Evolutionary conservation across 2,329 filamentous ascomycete genomes (phyloP).

Genomic region (Nothophoma quercina): DNA sequence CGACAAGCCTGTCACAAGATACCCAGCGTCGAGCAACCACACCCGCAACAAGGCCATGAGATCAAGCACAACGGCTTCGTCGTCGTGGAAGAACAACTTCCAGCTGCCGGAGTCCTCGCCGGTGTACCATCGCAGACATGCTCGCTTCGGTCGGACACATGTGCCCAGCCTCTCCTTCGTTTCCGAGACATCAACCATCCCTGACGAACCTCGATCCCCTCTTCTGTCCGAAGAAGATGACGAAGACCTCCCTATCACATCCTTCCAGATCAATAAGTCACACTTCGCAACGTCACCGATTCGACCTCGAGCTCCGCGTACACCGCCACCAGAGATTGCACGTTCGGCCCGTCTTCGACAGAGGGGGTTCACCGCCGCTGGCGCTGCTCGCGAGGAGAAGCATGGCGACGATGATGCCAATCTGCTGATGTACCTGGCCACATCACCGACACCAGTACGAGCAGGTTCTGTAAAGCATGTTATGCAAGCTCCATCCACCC

Average conservation of each 20-base stretch:
- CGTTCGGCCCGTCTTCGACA: constrained; percentile 51
- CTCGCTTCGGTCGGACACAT: constrained; percentile 73
- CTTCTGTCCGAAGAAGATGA: constrained; percentile 80
- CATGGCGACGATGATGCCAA: constrained; percentile 84
- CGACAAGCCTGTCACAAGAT: constrained; percentile 27
- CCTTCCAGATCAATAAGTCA: constrained; percentile 67
- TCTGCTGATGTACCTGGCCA: constrained; percentile 86
- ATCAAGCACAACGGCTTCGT: constrained; percentile 64
- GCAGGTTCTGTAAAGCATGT: constrained; percentile 54
- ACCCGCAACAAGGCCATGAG: constrained; percentile 72
- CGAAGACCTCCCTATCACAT: constrained; percentile 77
- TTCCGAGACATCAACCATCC: constrained; percentile 72
- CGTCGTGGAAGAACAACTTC: constrained; percentile 78
- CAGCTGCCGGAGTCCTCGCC: constrained; percentile 87
- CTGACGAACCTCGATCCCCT: constrained; percentile 67
- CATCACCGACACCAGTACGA: constrained; percentile 86
- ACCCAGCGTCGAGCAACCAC: constrained; percentile 58
- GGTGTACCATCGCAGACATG: constrained; percentile 76
- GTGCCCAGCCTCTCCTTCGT: constrained; percentile 82
- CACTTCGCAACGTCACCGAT: constrained; percentile 81
- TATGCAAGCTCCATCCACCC: constrained; percentile 62
- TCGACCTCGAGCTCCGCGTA: constrained; percentile 61
- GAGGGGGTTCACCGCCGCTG: constrained; percentile 49
- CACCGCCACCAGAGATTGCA: constrained; percentile 50
- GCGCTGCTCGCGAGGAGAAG: constrained; percentile 55